phyloP scores from a whole-genome alignment of 805 yeast species.

The Candida silvicultrix region DNA sequence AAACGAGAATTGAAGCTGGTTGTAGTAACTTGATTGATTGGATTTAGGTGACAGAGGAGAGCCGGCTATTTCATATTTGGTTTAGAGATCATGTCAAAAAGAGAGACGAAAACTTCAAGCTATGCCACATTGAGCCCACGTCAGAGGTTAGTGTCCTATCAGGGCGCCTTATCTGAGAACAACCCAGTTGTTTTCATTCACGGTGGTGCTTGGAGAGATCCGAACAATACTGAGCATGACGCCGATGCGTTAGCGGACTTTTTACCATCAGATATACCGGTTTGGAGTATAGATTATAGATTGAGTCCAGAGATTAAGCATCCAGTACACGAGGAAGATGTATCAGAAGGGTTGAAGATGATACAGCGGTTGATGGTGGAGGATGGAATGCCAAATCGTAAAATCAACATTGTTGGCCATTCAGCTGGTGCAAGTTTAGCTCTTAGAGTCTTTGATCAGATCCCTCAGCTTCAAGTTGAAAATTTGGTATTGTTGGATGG shows the following conservation, averaged over 20 bases:
- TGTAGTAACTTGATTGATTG: too few species aligned
- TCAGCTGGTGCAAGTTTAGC: slow-evolving; percentile 68
- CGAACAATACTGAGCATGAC: slow-evolving; percentile 52
- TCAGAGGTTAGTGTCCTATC: too few species aligned
- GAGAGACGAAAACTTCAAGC: too few species aligned
- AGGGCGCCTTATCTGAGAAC: neutral
- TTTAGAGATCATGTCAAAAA: too few species aligned
- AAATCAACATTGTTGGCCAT: slow-evolving; percentile 53
- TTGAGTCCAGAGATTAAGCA: slow-evolving; percentile 56
- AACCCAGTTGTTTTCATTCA: slow-evolving; percentile 54
- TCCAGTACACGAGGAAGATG: slow-evolving; percentile 58
- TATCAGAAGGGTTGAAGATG: slow-evolving; percentile 28
- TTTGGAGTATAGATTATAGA: slow-evolving; percentile 51
- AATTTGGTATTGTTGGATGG: slow-evolving; percentile 54
- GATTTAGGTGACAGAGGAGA: too few species aligned
- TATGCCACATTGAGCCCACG: neutral
- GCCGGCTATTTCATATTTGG: too few species aligned
- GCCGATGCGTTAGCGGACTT: slow-evolving; percentile 28
- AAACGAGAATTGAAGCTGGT: too few species aligned
- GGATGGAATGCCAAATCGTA: too few species aligned
- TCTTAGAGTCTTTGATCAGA: slow-evolving; percentile 6
- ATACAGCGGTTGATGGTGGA: slow-evolving; percentile 2
- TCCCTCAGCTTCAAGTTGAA: slow-evolving; percentile 9
- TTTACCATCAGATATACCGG: slow-evolving; percentile 13
- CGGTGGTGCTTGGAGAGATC: slow-evolving; percentile 90